Percentiles rank a stretch among this genome's conserved stretches.
Evolutionary conservation across 2,329 filamentous ascomycete genomes (phyloP).

Genomic region (Calonectria crousiana): DNA sequence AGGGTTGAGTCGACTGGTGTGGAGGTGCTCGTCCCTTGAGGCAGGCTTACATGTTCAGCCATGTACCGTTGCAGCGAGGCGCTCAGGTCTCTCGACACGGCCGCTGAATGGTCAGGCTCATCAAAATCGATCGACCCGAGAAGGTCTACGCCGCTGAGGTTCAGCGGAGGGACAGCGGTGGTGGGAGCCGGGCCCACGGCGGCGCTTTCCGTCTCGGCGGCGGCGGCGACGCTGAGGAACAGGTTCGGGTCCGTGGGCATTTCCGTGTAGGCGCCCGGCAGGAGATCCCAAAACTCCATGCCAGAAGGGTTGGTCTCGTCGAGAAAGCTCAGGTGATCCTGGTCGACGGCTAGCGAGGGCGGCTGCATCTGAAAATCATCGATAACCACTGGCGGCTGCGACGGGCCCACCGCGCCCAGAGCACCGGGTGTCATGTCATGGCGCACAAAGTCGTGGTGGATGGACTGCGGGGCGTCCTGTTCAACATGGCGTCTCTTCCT

Average conservation of each 20-base stretch:
- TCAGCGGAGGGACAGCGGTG: slow-evolving; percentile 26
- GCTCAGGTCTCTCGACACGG: slow-evolving; percentile 47
- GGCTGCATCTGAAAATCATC: slow-evolving; percentile 21
- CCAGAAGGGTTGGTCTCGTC: slow-evolving; percentile 42
- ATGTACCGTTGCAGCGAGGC: slow-evolving; percentile 44
- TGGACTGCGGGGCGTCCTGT: slow-evolving; percentile 41
- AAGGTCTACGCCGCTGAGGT: slow-evolving; percentile 44
- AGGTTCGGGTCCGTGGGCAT: slow-evolving; percentile 34
- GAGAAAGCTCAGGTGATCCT: slow-evolving; percentile 52
- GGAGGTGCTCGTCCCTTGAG: slow-evolving; percentile 33
- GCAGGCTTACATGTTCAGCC: slow-evolving; percentile 34
- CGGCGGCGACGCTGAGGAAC: slow-evolving; percentile 25
- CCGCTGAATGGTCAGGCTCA: slow-evolving; percentile 43
- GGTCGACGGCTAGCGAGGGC: slow-evolving; percentile 38
- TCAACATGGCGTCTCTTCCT: slow-evolving; percentile 65
- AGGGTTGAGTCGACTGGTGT: slow-evolving; percentile 33
- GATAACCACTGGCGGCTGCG: background rate
- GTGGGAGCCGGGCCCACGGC: background rate
- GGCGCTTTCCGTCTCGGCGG: slow-evolving; percentile 1
- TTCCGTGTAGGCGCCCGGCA: slow-evolving; percentile 44
- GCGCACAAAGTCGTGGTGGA: slow-evolving; percentile 16
- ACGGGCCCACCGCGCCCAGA: background rate
- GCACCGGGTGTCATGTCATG: slow-evolving; percentile 7
- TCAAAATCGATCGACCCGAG: slow-evolving; percentile 50
- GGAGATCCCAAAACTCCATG: slow-evolving; percentile 53